Base-by-base conservation (phyloP, 2,329 filamentous ascomycete genomes). In the Xylariomycetidae sp. region DNA sequence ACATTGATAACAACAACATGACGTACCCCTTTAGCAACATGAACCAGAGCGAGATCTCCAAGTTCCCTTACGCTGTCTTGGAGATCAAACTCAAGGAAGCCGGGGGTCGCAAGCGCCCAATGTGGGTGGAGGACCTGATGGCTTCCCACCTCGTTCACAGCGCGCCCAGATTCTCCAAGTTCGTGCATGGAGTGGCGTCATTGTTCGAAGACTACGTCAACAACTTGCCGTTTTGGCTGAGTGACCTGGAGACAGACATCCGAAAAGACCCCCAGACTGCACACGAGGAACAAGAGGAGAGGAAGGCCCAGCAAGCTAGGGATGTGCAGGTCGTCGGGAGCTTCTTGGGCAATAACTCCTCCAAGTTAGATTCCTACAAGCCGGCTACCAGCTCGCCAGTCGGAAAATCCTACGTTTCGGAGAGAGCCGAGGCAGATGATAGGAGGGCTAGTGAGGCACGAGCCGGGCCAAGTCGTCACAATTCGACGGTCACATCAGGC, bases 121-220 rank as follows among this genome's bases (percentile, higher is more conserved):
- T 81, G 43, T 98, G 92, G 92, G 71, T 96, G 20, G 77, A 88
- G 47, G 92, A 98, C 47, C 66, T 98, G 47, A 95, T 94, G 77
- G 73, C 76, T 32, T 95, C 88, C 5, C 90, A 98, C 59, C 74
- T 98, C 4, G 85, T 98, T 43, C 88, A 95, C 56, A 79, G 88
- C 28, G 81, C 85, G 0, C 86, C 89, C 2, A 79, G 84, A 31
- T 98, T 98, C 64, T 95, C 88, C 50, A 98, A 98, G 59, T 98
- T 96, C 49, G 84, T 94, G 3, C 90, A 98, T 51, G 92, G 92
- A 40, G 81, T 93, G 4, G 89, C 90, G 6, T 81, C 82, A 24
- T 71, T 98, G 2, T 96, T 96, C 48, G 92, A 96, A 52, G 87
- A 98, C 59, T 79, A 95, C 53, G 89, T 98, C 58, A 96, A 96